Conservation (phyloP, 192 early-diverging fungal genomes). For the Backusella westeae region DNA sequence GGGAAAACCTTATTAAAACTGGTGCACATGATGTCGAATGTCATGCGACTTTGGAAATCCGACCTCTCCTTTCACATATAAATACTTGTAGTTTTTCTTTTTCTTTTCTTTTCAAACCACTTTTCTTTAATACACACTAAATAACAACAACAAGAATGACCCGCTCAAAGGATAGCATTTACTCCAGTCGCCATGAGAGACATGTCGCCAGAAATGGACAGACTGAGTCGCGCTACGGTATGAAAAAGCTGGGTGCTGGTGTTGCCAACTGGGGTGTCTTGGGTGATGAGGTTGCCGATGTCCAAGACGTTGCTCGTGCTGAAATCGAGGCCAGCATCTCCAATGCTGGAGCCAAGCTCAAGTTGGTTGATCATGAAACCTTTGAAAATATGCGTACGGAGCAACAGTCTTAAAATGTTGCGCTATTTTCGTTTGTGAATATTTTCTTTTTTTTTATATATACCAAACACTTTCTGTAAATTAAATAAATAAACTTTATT, state of each 20-base stretch:
- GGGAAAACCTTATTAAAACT: not conserved
- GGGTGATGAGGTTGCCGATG: constrained; percentile 20
- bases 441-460: not conserved
- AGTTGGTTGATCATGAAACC: constrained; percentile 25
- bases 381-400: constrained; percentile 19
- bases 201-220: constrained; percentile 23
- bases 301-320: constrained; percentile 13
- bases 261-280: constrained; percentile 27
- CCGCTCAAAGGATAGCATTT: not conserved
- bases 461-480: not conserved
- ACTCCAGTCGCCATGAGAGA: constrained; percentile 9
- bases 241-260: constrained; percentile 27
- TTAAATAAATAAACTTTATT: constrained; percentile 6
- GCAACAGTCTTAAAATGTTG: not conserved
- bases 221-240: constrained; percentile 4
- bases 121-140: not conserved
- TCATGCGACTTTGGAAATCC: constrained; percentile 13
- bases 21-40: not conserved
- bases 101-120: not conserved
- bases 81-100: not conserved
- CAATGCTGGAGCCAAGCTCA: not conserved
- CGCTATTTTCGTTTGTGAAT: constrained; percentile 4
- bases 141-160: constrained; percentile 3
- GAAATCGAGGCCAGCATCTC: not conserved
- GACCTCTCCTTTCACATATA: not conserved